Evolutionary conservation across 495 filamentous ascomycete species (phyloP), one percentile per base, ranked within the genome.

Genomic region (Astrocystis sublimbata): DNA sequence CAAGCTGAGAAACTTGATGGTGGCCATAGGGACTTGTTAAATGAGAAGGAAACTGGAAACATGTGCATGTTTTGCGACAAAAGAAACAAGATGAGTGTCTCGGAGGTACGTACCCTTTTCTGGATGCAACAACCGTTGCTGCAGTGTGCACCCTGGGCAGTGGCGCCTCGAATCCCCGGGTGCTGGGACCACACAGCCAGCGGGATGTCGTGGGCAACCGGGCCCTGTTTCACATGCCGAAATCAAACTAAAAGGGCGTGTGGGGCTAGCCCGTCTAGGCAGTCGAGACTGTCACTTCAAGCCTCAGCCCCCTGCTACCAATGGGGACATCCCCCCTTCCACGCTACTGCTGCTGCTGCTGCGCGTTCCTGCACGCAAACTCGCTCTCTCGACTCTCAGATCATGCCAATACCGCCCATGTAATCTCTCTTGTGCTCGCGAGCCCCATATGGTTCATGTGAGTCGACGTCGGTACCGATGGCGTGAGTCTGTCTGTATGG

Each of bases 141-240:
- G n/a, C n/a, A n/a, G n/a, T n/a, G n/a, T n/a, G n/a, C n/a, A n/a
- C n/a, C n/a, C n/a, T n/a, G n/a, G n/a, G n/a, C n/a, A n/a, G n/a
- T 57, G 53, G 42, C 26, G 54, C 54, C 38, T 28, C n/a, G 8
- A 45, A 57, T 28, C 54, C 54, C n/a, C 9, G 54, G 54, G 26
- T 33, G 38, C 54, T 57, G 40, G 54, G 23, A 57, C 21, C 36
- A 35, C 23, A n/a, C n/a, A 17, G 40, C 54, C 54, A 57, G 45
- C 28, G 38, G 15, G 17, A 57, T 21, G 23, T 33, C 40, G 54
- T 5, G n/a, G n/a, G n/a, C n/a, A n/a, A n/a, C n/a, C 17, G 45
- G 28, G 40, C 38, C 33, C 35, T 45, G 54, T 57, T 57, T 57
- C 54, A 57, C 54, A 45, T 57, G 54, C 21, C n/a, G n/a, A n/a